phyloP scores from a whole-genome alignment of 257 asterid genomes.

The Solanum paucissectum region DNA sequence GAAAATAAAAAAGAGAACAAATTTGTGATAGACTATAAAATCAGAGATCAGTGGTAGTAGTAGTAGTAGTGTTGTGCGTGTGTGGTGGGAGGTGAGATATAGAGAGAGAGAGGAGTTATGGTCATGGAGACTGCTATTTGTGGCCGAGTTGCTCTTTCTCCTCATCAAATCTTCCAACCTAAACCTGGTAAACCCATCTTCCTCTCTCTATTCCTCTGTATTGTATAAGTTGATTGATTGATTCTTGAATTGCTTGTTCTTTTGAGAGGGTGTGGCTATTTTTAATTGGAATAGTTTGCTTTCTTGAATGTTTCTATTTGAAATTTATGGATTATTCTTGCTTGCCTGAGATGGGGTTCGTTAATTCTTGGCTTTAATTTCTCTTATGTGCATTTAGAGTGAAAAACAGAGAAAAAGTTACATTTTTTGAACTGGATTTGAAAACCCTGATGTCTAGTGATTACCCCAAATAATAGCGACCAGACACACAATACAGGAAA shows the following conservation, averaged over 20 bases:
- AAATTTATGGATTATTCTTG: background rate
- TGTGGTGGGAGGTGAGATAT: background rate
- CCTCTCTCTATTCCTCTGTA: background rate
- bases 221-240: background rate
- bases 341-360: background rate
- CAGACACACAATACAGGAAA: background rate
- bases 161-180: slow-evolving; percentile 41
- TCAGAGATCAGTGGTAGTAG: background rate
- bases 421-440: background rate
- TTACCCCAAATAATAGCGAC: background rate
- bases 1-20: background rate
- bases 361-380: background rate
- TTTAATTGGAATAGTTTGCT: background rate
- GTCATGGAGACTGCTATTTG: slow-evolving; percentile 65
- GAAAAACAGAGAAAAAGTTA: background rate
- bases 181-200: slow-evolving; percentile 28
- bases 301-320: background rate
- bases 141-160: slow-evolving; percentile 52
- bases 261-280: background rate
- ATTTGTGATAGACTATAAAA: background rate
- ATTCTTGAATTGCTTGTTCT: background rate
- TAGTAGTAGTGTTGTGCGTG: background rate
- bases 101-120: background rate
- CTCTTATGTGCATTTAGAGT: background rate
- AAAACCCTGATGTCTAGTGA: background rate